These are phyloP conservation scores for Haberlea rhodopensis DNA, from an alignment of 257 asterid species.

Conservation along the genomic window DNA sequence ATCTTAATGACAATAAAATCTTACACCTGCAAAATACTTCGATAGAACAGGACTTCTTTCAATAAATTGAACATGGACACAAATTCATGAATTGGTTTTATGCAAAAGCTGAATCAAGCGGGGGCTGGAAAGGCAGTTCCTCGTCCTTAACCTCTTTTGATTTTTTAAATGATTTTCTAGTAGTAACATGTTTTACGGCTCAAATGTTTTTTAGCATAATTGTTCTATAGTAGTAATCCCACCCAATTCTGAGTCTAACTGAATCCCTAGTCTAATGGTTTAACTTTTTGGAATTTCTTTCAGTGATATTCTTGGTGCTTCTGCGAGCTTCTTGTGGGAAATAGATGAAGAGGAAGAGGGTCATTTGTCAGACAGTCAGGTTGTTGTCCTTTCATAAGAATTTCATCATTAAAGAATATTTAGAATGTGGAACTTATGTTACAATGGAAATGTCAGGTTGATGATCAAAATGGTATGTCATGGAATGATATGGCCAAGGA, in stretches of 20 bases:
- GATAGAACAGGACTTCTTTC: neutral
- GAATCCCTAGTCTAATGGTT: neutral
- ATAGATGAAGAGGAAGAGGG: conserved; percentile 59
- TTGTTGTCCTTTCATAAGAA: conserved; percentile 22
- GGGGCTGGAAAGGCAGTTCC: neutral
- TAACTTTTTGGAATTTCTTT: conserved; percentile 24
- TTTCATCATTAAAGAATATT: conserved; percentile 6
- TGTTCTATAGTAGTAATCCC: neutral
- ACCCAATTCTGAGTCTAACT: neutral
- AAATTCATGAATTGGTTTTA: neutral
- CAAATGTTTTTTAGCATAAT: neutral
- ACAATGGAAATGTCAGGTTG: conserved; percentile 38
- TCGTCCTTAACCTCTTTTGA: neutral
- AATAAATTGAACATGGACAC: neutral
- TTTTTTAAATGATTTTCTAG: too few species aligned
- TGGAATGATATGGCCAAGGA: conserved; percentile 22
- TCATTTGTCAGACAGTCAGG: conserved; percentile 35
- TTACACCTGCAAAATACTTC: neutral
- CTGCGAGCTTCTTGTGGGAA: conserved; percentile 80
- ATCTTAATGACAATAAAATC: neutral
- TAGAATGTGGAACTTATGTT: conserved; percentile 10
- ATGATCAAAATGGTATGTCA: conserved; percentile 24
- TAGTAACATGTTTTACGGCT: neutral
- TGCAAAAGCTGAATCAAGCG: neutral
- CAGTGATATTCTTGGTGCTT: conserved; percentile 81